Evolutionary conservation across 768 basidiomycete species (phyloP).

Genomic region (Suillus bovinus): DNA sequence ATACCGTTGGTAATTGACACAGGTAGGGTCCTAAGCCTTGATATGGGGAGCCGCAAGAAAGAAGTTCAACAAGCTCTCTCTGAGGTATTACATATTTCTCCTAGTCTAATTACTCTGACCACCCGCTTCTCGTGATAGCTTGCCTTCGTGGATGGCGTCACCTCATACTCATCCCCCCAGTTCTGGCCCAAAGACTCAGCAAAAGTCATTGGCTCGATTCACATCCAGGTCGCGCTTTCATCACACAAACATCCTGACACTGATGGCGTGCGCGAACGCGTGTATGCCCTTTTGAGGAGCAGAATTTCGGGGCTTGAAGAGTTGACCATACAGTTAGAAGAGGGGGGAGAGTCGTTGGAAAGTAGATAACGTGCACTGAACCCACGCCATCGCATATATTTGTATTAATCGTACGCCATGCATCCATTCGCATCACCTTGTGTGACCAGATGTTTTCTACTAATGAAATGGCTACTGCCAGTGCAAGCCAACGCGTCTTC

Average conservation of each 20-base stretch:
- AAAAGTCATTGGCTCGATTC: conserved; percentile 86
- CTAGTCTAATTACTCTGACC: background rate
- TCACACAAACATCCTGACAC: conserved; percentile 59
- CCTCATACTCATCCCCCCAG: conserved; percentile 75
- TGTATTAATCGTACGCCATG: conserved; percentile 3
- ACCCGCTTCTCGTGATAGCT: conserved; percentile 47
- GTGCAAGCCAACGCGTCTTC: conserved; percentile 36
- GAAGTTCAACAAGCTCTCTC: conserved; percentile 58
- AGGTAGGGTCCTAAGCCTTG: conserved; percentile 83
- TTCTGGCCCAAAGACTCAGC: conserved; percentile 97
- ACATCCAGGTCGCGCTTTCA: conserved; percentile 79
- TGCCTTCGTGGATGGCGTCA: conserved; percentile 72
- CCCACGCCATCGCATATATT: background rate
- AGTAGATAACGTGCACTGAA: background rate
- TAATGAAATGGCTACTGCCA: conserved; percentile 14
- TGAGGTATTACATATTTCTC: conserved; percentile 48
- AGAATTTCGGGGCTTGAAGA: conserved; percentile 84
- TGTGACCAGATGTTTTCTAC: background rate
- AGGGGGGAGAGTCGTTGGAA: conserved; percentile 5
- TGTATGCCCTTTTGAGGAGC: conserved; percentile 68
- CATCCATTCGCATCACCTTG: background rate
- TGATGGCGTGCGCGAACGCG: conserved; percentile 74
- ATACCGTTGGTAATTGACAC: conserved; percentile 94
- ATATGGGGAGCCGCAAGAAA: conserved; percentile 65
- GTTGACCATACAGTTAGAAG: conserved; percentile 86